phyloP scores from a whole-genome alignment of 208 protist genomes.

The Tritrichomonas musculus region DNA sequence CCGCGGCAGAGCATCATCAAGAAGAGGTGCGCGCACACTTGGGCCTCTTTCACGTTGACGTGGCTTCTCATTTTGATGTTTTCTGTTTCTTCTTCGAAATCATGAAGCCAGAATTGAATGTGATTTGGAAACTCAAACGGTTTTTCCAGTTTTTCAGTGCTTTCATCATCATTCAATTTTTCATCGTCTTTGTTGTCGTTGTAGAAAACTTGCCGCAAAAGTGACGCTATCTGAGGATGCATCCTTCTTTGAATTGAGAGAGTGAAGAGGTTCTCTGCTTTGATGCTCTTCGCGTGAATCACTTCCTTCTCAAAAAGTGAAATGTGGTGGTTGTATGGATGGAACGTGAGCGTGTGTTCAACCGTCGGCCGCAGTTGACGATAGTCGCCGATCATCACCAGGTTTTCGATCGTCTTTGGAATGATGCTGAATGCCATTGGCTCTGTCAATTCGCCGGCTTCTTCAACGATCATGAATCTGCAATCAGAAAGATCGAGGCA shows the following conservation, averaged over 20 bases:
- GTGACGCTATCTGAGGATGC: slow-evolving; percentile 26
- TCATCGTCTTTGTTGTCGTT: not conserved
- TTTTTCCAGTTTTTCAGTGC: not conserved
- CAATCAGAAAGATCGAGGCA: not conserved
- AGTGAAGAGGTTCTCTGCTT: not conserved
- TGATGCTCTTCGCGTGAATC: not conserved
- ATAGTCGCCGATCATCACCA: slow-evolving; percentile 5
- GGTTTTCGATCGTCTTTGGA: not conserved
- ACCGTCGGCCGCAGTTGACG: not conserved
- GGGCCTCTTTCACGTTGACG: not conserved
- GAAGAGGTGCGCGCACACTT: not conserved
- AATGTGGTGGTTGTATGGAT: not conserved
- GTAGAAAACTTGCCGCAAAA: too few species aligned
- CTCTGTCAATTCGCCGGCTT: slow-evolving; percentile 15
- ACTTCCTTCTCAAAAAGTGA: not conserved
- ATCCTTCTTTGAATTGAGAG: not conserved
- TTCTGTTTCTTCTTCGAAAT: not conserved
- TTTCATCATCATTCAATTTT: not conserved
- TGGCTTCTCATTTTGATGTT: not conserved
- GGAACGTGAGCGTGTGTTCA: not conserved
- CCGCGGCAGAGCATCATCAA: not conserved
- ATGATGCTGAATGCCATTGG: not conserved
- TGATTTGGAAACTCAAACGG: not conserved
- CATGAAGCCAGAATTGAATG: not conserved
- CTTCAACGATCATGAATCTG: not conserved